Conservation (phyloP, 1,139 yeast species). For the Saccharomyces hybrid region DNA sequence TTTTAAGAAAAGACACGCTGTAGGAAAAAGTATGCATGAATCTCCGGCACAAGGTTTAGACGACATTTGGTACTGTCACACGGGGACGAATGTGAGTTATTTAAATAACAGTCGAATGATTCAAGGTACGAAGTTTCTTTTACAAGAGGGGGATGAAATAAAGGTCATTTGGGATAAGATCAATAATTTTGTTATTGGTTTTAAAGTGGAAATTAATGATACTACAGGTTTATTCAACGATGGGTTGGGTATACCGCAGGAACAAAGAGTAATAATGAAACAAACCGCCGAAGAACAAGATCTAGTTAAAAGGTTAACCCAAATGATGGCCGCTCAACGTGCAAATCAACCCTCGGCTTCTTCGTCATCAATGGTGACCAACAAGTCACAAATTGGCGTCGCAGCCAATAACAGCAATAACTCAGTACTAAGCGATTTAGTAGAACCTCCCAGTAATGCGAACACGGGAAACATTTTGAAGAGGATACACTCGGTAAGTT, state of each 20-base stretch:
- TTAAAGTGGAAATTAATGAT: conserved; percentile 45
- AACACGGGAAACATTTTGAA: conserved; percentile 10
- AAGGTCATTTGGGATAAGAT: conserved; percentile 57
- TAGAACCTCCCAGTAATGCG: background rate
- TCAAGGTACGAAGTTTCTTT: conserved; percentile 51
- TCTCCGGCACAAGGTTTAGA: conserved; percentile 62
- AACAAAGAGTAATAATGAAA: conserved; percentile 12
- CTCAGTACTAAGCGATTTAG: background rate
- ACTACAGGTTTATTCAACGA: conserved; percentile 49
- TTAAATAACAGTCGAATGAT: conserved; percentile 56
- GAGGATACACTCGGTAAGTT: conserved; percentile 21
- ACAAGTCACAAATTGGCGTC: background rate
- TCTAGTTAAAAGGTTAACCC: conserved; percentile 18
- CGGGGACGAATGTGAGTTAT: conserved; percentile 71
- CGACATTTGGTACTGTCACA: conserved; percentile 76
- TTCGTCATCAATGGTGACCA: background rate
- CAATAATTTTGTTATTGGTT: conserved; percentile 46
- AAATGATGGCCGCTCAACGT: conserved; percentile 20
- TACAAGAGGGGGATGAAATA: conserved; percentile 58
- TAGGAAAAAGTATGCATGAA: conserved; percentile 47
- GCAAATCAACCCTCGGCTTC: conserved; percentile 4
- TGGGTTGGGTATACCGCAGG: conserved; percentile 22
- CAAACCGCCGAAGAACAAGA: conserved; percentile 25
- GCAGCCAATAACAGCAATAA: background rate
- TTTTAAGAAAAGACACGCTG: conserved; percentile 51